Evolutionary conservation across 1,284 basidiomycete species (phyloP), one percentile per base, ranked within the genome.

Genomic region (Melampsora americana): DNA sequence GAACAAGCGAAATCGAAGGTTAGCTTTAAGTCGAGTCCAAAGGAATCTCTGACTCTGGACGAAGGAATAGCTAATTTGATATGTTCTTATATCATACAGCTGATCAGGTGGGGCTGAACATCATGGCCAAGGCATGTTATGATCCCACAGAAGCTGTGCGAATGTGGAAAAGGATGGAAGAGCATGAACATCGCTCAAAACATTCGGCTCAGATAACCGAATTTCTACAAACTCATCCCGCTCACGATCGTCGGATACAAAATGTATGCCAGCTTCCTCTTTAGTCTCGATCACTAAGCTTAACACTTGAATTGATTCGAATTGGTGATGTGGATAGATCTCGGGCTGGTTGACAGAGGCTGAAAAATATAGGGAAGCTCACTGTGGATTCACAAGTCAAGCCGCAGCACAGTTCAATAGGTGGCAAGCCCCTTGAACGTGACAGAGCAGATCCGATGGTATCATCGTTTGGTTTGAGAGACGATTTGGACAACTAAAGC

Each of bases 101-200:
- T 53, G 77, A 77, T 30, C 69, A 62, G 48, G 53, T 80, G 23
- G 79, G 79, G n/a, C 77, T 80, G 39, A 69, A 60, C 6, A 79
- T 82, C 65, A 82, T 82, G 82, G 78, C 80, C 18, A 67, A 77
- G 1, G 82, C 82, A 1, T 82, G 82, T 75, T 82, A 79, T 65
- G 66, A 76, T 69, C 73, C 73, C 9, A 53, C 30, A 35, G 73
- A 69, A 69, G 66, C 73, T 26, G 26, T 68, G n/a, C 56, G 66
- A 23, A 60, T 75, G 39, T 75, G 73, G 73, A 67, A 75, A 68
- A 68, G 73, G 46, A 75, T 75, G 73, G 56, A 68, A 26, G 18
- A 75, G 20, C 66, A 61, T 50, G 66, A 68, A 18, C 26, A 62
- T 39, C 59, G 42, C 3, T 80, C 80, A 4, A 42, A 81, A 18